Evolutionary conservation across 2,329 filamentous ascomycete species (phyloP), one percentile per base, ranked within the genome.

Genomic region (Aureobasidium sp.): DNA sequence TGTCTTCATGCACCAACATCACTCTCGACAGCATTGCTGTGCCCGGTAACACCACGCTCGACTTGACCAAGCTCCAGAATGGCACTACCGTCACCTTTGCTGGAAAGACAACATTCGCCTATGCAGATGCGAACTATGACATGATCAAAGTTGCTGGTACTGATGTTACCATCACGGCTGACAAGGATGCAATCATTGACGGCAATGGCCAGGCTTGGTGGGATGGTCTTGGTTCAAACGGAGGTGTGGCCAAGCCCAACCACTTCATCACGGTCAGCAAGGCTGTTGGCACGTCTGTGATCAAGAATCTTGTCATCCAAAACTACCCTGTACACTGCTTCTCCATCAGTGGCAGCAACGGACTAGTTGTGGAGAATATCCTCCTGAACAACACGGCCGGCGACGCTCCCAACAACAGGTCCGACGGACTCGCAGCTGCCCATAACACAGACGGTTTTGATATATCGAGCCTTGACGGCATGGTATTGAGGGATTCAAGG

Each of bases 171-270:
- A 73, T 79, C 59, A 75, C 71, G 14, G 75, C 75, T 36, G 67
- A 68, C 1, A 50, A 64, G 3, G 74, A 69, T 14, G 72, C 73
- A 41, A 64, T 73, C 13, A 73, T 76, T 42, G 70, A 76, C 61
- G 74, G 74, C 45, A 75, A 76, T 54, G 76, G 76, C 3, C 68
- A 68, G 25, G 66, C 68, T n/a, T 78, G 76, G 68, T 78, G 76
- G 76, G 76, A 78, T 62, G 76, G 76, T 6, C 65, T 76, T 16
- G 78, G 78, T 16, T 74, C 71, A n/a, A 81, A 81, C 59, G 77
- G 78, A n/a, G 77, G 77, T 4, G 67, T 68, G 37, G 59, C 62
- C 13, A 74, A 76, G 55, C 75, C 76, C 1, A 73, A 75, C 55
- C 72, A 77, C 62, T 75, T 77, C 67, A 70, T 75, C 61, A 72